Evolutionary conservation across 495 filamentous ascomycete genomes (phyloP).

Genomic region (Usnea hakonensis): DNA sequence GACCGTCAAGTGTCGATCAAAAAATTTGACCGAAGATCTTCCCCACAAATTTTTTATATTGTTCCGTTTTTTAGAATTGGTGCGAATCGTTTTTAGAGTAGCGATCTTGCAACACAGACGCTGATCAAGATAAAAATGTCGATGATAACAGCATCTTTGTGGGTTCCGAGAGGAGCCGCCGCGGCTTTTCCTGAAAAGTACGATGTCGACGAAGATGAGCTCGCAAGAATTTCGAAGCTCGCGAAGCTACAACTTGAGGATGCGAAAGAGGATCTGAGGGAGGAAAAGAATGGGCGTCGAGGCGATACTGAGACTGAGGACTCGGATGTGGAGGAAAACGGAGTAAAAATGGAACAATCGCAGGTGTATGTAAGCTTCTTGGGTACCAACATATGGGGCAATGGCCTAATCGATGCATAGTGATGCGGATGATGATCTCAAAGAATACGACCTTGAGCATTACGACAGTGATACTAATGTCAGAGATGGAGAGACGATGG

Average conservation of each 20-base stretch:
- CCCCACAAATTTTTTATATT: neutral
- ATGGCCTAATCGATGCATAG: constrained; percentile 24
- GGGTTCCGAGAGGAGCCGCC: constrained; percentile 91
- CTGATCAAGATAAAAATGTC: constrained; percentile 41
- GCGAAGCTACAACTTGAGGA: constrained; percentile 90
- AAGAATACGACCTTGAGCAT: constrained; percentile 91
- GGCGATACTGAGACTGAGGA: constrained; percentile 20
- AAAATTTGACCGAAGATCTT: constrained; percentile 11
- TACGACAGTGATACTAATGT: constrained; percentile 78
- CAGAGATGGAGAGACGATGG: constrained; percentile 60
- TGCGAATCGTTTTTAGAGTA: neutral
- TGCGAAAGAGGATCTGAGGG: constrained; percentile 74
- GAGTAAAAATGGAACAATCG: constrained; percentile 9
- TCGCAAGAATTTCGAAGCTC: constrained; percentile 78
- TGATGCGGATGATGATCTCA: constrained; percentile 76
- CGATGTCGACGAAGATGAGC: constrained; percentile 87
- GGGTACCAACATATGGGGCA: neutral
- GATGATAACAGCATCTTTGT: constrained; percentile 91
- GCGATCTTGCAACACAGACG: neutral
- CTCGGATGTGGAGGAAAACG: constrained; percentile 16
- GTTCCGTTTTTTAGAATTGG: no score
- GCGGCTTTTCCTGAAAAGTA: constrained; percentile 87
- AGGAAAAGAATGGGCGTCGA: constrained; percentile 45
- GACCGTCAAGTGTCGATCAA: neutral
- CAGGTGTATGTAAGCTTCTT: constrained; percentile 6